A percentile compares a stretch with the other conserved stretches of the same genome.
phyloP scores from a whole-genome alignment of 2,329 filamentous ascomycete species.

The Scedosporium boydii region DNA sequence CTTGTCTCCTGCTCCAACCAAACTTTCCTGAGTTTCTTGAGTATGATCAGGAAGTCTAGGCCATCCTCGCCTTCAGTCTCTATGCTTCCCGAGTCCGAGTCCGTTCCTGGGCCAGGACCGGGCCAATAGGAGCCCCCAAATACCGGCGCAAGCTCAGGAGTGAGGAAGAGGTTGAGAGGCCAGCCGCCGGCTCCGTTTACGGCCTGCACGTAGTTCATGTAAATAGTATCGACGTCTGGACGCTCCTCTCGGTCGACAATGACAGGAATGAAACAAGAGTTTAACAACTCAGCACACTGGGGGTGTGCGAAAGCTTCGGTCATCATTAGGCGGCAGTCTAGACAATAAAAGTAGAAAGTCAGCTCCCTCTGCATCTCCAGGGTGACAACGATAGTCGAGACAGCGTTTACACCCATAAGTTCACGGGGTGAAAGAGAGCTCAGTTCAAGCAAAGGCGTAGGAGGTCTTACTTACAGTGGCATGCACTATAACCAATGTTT shows the following conservation, averaged over 20 bases:
- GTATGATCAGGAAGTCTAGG: constrained; percentile 72
- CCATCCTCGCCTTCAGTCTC: constrained; percentile 36
- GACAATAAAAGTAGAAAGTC: constrained; percentile 3
- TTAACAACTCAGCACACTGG: constrained; percentile 72
- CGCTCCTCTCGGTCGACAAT: constrained; percentile 91
- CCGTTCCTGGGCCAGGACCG: constrained; percentile 51
- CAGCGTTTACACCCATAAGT: neutral
- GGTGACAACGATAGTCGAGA: neutral
- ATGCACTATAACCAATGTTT: constrained; percentile 90
- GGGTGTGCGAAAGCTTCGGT: constrained; percentile 82
- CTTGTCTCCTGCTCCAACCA: constrained; percentile 81
- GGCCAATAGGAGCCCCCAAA: constrained; percentile 98
- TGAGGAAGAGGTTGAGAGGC: constrained; percentile 95
- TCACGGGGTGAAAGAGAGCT: neutral
- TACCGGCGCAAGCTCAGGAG: constrained; percentile 82
- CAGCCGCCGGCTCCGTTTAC: constrained; percentile 85
- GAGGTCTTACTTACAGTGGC: constrained; percentile 64
- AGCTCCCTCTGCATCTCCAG: constrained; percentile 10
- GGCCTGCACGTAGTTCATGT: constrained; percentile 97
- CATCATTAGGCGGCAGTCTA: constrained; percentile 84
- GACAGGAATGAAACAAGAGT: constrained; percentile 80
- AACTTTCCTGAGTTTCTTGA: constrained; percentile 63
- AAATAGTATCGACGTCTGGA: constrained; percentile 88
- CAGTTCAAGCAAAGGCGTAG: neutral
- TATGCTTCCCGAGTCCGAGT: constrained; percentile 28